phyloP scores from a whole-genome alignment of 495 filamentous ascomycete species.

The Penicillium bialowiezense region DNA sequence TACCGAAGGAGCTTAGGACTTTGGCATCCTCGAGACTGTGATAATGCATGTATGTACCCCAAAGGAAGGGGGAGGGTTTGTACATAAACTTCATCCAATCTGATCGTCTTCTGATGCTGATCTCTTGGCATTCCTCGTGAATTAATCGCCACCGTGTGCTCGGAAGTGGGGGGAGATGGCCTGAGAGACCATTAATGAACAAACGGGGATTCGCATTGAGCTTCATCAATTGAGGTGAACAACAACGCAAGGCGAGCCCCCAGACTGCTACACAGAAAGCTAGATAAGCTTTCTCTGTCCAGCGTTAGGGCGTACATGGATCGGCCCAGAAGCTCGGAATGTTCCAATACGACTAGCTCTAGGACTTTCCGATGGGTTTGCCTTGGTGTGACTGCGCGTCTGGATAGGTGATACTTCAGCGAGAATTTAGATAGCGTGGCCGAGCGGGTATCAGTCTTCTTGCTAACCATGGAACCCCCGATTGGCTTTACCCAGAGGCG shows the following conservation, averaged over 20 bases:
- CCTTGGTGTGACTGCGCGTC: too few species aligned
- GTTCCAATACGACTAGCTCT: neutral
- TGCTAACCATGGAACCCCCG: too few species aligned
- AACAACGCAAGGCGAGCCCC: too few species aligned
- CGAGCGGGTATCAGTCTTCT: too few species aligned
- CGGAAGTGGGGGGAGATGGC: neutral
- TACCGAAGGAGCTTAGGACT: too few species aligned
- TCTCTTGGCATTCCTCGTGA: constrained; percentile 4
- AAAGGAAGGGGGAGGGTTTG: neutral
- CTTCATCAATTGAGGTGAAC: too few species aligned
- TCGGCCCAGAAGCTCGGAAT: neutral
- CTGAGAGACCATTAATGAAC: too few species aligned
- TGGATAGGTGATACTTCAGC: too few species aligned
- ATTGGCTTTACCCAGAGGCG: too few species aligned
- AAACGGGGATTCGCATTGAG: too few species aligned
- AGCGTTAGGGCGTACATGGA: neutral
- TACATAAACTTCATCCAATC: constrained; percentile 1
- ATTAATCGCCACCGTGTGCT: neutral
- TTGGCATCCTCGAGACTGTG: neutral
- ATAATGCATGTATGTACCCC: neutral
- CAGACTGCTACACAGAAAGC: too few species aligned
- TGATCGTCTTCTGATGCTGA: neutral
- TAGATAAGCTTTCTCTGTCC: constrained; percentile 1
- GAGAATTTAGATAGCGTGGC: too few species aligned
- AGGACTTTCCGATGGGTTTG: neutral